Percentiles rank a stretch among this genome's conserved stretches.
Evolutionary conservation across 1,284 basidiomycete species (phyloP).

Genomic region (Somion occarium): DNA sequence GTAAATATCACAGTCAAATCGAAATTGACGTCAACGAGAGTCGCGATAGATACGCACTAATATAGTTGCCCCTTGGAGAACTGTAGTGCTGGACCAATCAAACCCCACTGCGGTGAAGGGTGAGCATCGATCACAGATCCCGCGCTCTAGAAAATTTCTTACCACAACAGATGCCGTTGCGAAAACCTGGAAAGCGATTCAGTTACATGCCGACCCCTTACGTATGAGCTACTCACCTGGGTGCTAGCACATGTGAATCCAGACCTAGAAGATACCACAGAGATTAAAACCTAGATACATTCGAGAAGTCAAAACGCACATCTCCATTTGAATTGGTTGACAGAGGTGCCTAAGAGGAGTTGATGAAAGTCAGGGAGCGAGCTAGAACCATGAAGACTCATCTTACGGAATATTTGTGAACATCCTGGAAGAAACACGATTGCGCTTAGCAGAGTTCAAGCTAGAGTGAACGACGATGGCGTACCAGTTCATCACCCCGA

Average conservation of each 20-base stretch:
- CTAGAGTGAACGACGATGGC: background rate
- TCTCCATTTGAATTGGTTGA: background rate
- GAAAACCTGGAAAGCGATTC: constrained; percentile 24
- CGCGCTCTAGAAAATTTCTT: constrained; percentile 6
- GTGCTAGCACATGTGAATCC: constrained; percentile 42
- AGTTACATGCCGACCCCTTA: background rate
- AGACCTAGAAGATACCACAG: constrained; percentile 13
- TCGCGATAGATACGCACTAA: constrained; percentile 21
- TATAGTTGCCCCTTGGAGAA: constrained; percentile 39
- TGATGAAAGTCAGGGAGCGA: too few relatives aligned
- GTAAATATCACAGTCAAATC: background rate
- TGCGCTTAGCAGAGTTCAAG: too few relatives aligned
- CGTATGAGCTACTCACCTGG: constrained; percentile 22
- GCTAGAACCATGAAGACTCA: too few relatives aligned
- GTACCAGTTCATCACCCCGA: constrained; percentile 60
- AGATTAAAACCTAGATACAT: constrained; percentile 9
- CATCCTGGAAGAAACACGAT: constrained; percentile 36
- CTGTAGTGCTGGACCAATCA: constrained; percentile 35
- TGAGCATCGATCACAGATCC: background rate
- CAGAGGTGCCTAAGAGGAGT: background rate
- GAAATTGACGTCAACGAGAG: background rate
- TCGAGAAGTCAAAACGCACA: background rate
- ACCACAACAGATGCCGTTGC: constrained; percentile 27
- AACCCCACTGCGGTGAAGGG: constrained; percentile 37
- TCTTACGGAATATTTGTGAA: constrained; percentile 48